phyloP scores from a whole-genome alignment of 192 early-diverging fungal species.

The Backusella luteola region DNA sequence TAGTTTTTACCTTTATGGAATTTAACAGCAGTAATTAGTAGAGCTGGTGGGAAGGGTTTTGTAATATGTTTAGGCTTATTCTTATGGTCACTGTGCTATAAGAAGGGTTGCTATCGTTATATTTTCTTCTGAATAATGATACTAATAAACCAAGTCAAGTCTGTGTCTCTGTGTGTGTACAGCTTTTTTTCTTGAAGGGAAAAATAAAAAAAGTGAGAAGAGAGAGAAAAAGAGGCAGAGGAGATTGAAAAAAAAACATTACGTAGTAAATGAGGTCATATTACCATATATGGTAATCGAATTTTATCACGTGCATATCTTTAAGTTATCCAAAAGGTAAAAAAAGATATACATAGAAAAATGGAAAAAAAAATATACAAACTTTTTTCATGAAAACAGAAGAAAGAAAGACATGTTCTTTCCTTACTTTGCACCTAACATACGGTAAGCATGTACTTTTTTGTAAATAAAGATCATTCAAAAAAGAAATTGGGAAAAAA shows the following conservation, averaged over 20 bases:
- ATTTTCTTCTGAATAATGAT: background rate
- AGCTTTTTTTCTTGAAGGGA: background rate
- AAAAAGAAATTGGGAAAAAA: conserved; percentile 1
- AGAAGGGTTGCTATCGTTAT: background rate
- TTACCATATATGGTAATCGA: background rate
- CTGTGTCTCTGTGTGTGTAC: background rate
- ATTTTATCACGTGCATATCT: background rate
- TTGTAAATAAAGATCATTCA: background rate
- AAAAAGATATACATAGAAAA: background rate
- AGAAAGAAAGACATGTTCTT: background rate
- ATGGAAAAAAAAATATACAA: background rate
- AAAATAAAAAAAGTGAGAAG: conserved; percentile 4
- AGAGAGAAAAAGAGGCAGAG: background rate
- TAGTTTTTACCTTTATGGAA: background rate
- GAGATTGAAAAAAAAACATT: conserved; percentile 9
- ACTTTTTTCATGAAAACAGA: background rate
- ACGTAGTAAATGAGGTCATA: conserved; percentile 7
- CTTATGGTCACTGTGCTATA: background rate
- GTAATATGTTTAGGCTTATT: background rate
- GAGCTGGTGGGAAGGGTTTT: background rate
- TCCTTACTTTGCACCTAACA: background rate
- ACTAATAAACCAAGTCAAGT: background rate
- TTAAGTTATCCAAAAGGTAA: background rate
- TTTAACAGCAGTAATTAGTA: background rate
- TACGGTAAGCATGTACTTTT: background rate